A percentile compares a stretch with the other conserved stretches of the same genome.
Evolutionary conservation across 192 early-diverging fungal species (phyloP).

Genomic region (Oehlia diaphana): DNA sequence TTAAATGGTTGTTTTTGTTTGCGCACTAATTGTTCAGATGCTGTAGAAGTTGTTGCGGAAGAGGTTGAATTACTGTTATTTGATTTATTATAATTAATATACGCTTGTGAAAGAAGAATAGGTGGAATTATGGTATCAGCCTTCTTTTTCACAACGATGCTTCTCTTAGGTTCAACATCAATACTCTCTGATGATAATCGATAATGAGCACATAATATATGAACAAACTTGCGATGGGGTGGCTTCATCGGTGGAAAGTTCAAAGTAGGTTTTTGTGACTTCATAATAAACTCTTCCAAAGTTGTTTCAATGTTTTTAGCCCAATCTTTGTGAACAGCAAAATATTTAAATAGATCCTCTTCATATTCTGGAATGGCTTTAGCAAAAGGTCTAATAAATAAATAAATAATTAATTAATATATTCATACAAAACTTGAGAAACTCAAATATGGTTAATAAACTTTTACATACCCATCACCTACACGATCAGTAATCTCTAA

Average conservation of each 20-base stretch:
- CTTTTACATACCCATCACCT: constrained; percentile 22
- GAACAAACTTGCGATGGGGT: constrained; percentile 66
- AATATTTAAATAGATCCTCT: constrained; percentile 69
- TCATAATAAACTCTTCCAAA: constrained; percentile 51
- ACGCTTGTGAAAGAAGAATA: constrained; percentile 44
- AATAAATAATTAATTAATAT: background rate
- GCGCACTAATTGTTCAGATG: constrained; percentile 32
- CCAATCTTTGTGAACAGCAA: constrained; percentile 60
- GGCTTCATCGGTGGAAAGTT: constrained; percentile 71
- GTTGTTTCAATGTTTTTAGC: constrained; percentile 67
- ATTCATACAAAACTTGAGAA: too few relatives aligned
- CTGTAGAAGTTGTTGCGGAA: constrained; percentile 10
- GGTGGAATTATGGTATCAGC: constrained; percentile 32
- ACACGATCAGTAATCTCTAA: constrained; percentile 59
- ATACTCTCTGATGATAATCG: constrained; percentile 70
- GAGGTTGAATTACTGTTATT: background rate
- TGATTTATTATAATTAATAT: constrained; percentile 13
- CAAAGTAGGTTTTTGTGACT: constrained; percentile 44
- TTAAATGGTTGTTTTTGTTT: constrained; percentile 59
- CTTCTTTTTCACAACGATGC: constrained; percentile 62
- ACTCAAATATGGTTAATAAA: background rate
- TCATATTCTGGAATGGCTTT: constrained; percentile 47
- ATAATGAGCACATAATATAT: constrained; percentile 75
- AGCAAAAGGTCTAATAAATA: constrained; percentile 4
- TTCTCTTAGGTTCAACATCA: constrained; percentile 76